phyloP scores from a whole-genome alignment of 192 early-diverging fungal genomes.

The Coemansia furcata region DNA sequence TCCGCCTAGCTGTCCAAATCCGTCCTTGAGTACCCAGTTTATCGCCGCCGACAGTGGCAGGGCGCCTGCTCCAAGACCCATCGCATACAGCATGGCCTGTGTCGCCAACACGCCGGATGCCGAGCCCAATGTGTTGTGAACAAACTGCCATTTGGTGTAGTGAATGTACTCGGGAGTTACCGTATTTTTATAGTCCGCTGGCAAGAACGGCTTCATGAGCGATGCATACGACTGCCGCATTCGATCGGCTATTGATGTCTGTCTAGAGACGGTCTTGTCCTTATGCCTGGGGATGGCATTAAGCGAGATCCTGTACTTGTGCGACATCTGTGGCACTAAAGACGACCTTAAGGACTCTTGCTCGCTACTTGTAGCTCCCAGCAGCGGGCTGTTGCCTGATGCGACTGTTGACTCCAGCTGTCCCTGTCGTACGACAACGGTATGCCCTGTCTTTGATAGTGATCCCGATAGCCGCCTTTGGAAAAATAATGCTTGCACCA shows the following conservation, averaged over 20 bases:
- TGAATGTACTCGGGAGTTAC: conserved; percentile 71
- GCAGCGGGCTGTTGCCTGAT: neutral
- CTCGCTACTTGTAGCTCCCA: neutral
- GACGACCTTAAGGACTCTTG: neutral
- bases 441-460: neutral
- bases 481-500: neutral
- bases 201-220: conserved; percentile 60
- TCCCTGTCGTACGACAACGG: neutral
- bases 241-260: neutral
- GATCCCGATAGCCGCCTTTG: neutral
- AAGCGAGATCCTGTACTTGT: neutral
- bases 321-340: neutral
- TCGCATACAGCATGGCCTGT: conserved; percentile 80
- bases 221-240: neutral
- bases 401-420: neutral
- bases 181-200: conserved; percentile 69
- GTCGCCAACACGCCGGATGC: conserved; percentile 80
- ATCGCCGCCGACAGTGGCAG: conserved; percentile 77
- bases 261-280: neutral
- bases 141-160: conserved; percentile 78
- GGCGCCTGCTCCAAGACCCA: conserved; percentile 76
- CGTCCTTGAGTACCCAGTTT: conserved; percentile 93
- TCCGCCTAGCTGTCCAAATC: conserved; percentile 81
- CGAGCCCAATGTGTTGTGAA: conserved; percentile 73
- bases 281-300: neutral